These are phyloP conservation scores for Talaromyces thailandensis DNA, from an alignment of 495 filamentous ascomycete species.

Conservation along the genomic window DNA sequence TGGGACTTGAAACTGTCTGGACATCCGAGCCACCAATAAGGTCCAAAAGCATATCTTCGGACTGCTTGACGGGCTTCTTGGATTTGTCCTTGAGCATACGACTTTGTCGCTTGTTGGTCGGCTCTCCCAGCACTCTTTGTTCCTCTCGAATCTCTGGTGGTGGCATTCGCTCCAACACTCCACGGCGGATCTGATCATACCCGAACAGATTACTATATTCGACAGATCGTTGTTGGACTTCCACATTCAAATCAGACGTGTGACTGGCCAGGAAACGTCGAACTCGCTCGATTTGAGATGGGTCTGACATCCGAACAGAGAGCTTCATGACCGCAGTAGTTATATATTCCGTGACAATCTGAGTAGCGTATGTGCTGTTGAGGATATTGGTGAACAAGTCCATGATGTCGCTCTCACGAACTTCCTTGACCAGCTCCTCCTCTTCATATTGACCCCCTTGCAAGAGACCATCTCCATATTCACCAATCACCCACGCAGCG, in stretches of 20 bases:
- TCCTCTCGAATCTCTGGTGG: conserved; percentile 93
- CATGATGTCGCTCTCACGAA: conserved; percentile 82
- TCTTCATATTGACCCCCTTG: conserved; percentile 89
- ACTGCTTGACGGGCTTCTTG: conserved; percentile 64
- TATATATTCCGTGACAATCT: conserved; percentile 89
- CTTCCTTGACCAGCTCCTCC: conserved; percentile 82
- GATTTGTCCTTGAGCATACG: conserved; percentile 61
- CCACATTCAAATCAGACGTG: conserved; percentile 78
- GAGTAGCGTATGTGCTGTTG: conserved; percentile 84
- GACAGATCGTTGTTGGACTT: conserved; percentile 90
- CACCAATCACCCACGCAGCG: conserved; percentile 96
- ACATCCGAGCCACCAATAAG: conserved; percentile 78
- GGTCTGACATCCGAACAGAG: conserved; percentile 75
- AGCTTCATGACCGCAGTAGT: conserved; percentile 93
- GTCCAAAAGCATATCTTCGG: conserved; percentile 85
- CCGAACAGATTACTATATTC: conserved; percentile 92
- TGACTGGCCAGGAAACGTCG: conserved; percentile 66
- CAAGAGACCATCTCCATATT: conserved; percentile 86
- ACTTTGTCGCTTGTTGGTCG: conserved; percentile 68
- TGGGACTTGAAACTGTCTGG: conserved; percentile 33
- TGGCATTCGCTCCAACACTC: conserved; percentile 95
- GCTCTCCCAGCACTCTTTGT: conserved; percentile 80
- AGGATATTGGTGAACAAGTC: conserved; percentile 87
- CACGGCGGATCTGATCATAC: conserved; percentile 77
- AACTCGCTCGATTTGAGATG: conserved; percentile 75